These are phyloP conservation scores for Akanthomyces muscarius DNA, from an alignment of 2,329 filamentous ascomycete species.

Conservation along the genomic window DNA sequence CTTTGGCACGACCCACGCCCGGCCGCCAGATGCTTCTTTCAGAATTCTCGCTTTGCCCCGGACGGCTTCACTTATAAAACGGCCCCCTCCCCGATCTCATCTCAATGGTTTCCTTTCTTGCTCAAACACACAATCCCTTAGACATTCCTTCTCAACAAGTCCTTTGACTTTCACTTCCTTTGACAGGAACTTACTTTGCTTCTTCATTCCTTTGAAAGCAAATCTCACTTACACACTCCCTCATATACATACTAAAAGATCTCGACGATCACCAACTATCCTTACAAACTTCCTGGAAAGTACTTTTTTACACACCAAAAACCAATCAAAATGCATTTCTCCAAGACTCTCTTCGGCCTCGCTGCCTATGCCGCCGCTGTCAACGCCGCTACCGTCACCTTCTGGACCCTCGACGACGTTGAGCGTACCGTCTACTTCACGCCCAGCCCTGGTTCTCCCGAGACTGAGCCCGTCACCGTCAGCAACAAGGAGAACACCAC, in stretches of 20 bases:
- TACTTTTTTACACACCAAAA: conserved; percentile 8
- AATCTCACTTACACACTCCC: conserved; percentile 17
- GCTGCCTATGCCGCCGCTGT: conserved; percentile 40
- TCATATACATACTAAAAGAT: conserved; percentile 16
- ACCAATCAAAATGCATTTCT: conserved; percentile 51
- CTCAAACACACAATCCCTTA: conserved; percentile 10
- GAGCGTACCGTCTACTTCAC: conserved; percentile 51
- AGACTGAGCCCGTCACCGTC: conserved; percentile 39
- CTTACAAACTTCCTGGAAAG: not conserved
- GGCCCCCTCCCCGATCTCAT: conserved; percentile 11
- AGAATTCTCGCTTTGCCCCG: conserved; percentile 1
- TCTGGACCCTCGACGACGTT: conserved; percentile 53
- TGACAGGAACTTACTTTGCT: conserved; percentile 17
- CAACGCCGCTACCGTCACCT: conserved; percentile 50
- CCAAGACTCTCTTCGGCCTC: conserved; percentile 41
- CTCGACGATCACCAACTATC: conserved; percentile 20
- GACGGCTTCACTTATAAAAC: conserved; percentile 14
- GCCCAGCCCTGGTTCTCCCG: conserved; percentile 34
- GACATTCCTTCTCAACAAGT: conserved; percentile 15
- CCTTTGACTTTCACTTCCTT: conserved; percentile 17
- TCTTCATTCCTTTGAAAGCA: conserved; percentile 20
- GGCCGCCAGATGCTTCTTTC: conserved; percentile 10
- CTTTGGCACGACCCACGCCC: conserved; percentile 12
- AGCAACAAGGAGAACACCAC: conserved; percentile 34
- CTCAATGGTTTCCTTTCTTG: not conserved